Percentiles rank a stretch among this genome's conserved stretches.
These are phyloP conservation scores for Talaromyces proteolyticus DNA, from an alignment of 495 filamentous ascomycete genomes.

Conservation along the genomic window DNA sequence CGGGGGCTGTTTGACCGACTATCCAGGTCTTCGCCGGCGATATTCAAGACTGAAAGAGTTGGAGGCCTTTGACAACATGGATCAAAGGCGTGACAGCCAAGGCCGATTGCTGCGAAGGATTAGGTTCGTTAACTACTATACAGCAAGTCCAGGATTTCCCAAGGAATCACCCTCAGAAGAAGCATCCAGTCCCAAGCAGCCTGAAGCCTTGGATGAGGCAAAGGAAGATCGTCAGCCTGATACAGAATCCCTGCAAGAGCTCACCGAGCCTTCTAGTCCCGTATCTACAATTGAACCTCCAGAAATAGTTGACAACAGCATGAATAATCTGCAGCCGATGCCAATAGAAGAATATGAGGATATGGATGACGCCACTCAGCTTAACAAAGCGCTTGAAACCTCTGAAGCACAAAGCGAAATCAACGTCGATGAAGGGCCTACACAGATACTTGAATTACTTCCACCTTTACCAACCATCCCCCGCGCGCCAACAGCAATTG, in stretches of 20 bases:
- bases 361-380: background rate
- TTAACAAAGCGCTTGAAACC: background rate
- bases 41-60: slow-evolving; percentile 61
- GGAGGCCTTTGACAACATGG: slow-evolving; percentile 55
- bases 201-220: background rate
- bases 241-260: background rate
- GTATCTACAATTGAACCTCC: background rate
- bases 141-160: slow-evolving; percentile 66
- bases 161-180: slow-evolving; percentile 24
- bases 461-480: slow-evolving; percentile 32
- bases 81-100: slow-evolving; percentile 4
- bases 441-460: background rate
- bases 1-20: slow-evolving; percentile 74
- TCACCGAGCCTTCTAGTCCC: background rate
- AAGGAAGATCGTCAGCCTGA: background rate
- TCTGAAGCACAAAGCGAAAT: background rate
- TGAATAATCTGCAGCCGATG: background rate
- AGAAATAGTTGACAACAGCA: background rate
- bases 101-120: slow-evolving; percentile 33
- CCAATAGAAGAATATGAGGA: background rate
- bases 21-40: slow-evolving; percentile 57
- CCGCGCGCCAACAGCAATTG: slow-evolving; percentile 33
- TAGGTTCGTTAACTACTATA: slow-evolving; percentile 88
- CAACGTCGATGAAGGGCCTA: background rate
- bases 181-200: slow-evolving; percentile 4